Evolutionary conservation across 768 basidiomycete species (phyloP).

Genomic region (Pulveroboletus sp.): DNA sequence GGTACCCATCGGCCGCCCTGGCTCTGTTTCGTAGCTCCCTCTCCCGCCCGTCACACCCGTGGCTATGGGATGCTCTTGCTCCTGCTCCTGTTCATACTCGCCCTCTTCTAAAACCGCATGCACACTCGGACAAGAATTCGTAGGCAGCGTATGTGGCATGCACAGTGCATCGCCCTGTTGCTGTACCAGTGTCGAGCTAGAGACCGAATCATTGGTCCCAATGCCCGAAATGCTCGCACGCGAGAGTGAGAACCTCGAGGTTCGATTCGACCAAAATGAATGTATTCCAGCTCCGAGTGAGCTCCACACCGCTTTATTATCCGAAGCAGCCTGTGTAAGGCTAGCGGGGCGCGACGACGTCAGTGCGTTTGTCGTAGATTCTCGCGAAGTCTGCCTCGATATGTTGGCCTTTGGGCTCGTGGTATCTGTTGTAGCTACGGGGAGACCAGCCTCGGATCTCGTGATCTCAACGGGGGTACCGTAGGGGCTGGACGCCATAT

Average conservation of each 20-base stretch:
- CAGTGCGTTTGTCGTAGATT: constrained; percentile 16
- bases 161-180: not conserved
- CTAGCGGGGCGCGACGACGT: constrained; percentile 22
- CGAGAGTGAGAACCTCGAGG: constrained; percentile 36
- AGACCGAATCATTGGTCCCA: constrained; percentile 20
- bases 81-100: constrained; percentile 18
- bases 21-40: constrained; percentile 11
- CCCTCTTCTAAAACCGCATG: constrained; percentile 24
- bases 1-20: constrained; percentile 24
- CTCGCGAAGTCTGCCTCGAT: constrained; percentile 23
- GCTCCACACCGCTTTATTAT: constrained; percentile 33
- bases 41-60: constrained; percentile 2
- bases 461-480: constrained; percentile 27
- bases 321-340: constrained; percentile 30
- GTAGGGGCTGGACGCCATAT: constrained; percentile 15
- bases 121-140: constrained; percentile 15
- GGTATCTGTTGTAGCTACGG: constrained; percentile 8
- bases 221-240: constrained; percentile 26
- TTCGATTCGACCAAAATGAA: constrained; percentile 41
- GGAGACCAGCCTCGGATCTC: constrained; percentile 23
- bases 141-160: constrained; percentile 9
- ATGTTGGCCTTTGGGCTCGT: constrained; percentile 13
- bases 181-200: constrained; percentile 9
- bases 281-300: constrained; percentile 45
- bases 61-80: constrained; percentile 10